phyloP scores from a whole-genome alignment of 148 eudicot species.

The Arctostaphylos glauca region DNA sequence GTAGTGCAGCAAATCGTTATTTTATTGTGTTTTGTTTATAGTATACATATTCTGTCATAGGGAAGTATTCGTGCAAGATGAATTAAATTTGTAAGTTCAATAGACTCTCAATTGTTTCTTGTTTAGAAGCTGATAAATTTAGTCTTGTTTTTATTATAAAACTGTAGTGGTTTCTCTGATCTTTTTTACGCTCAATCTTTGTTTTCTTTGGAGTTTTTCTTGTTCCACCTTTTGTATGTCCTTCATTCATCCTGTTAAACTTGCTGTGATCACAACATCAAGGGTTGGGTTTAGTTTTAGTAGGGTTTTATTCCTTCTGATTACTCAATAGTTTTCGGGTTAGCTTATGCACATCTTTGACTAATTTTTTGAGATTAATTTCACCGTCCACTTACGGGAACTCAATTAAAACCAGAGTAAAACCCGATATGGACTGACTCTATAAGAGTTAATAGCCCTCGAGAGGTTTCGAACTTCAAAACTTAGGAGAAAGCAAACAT shows the following conservation, averaged over 20 bases:
- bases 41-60: conserved; percentile 29
- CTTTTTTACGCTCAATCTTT: background rate
- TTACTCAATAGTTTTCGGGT: too few species aligned
- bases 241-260: background rate
- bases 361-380: too few species aligned
- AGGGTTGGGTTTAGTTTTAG: too few species aligned
- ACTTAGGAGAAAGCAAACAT: too few species aligned
- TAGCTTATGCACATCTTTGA: too few species aligned
- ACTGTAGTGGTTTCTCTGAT: background rate
- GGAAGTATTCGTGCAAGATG: conserved; percentile 22
- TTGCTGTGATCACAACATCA: background rate
- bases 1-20: conserved; percentile 22
- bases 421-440: too few species aligned
- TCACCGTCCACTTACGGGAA: too few species aligned
- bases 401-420: too few species aligned
- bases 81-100: conserved; percentile 20
- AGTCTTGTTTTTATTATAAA: background rate
- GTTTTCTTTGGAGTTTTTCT: background rate
- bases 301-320: too few species aligned
- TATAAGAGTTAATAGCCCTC: too few species aligned
- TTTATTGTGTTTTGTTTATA: conserved; percentile 27
- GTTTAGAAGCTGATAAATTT: conserved; percentile 12
- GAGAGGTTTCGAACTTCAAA: too few species aligned
- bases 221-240: background rate
- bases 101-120: conserved; percentile 4